These are phyloP conservation scores for Rhipidocladum racemiflorum DNA, from an alignment of 176 grass and related monocot genomes.

Conservation along the genomic window DNA sequence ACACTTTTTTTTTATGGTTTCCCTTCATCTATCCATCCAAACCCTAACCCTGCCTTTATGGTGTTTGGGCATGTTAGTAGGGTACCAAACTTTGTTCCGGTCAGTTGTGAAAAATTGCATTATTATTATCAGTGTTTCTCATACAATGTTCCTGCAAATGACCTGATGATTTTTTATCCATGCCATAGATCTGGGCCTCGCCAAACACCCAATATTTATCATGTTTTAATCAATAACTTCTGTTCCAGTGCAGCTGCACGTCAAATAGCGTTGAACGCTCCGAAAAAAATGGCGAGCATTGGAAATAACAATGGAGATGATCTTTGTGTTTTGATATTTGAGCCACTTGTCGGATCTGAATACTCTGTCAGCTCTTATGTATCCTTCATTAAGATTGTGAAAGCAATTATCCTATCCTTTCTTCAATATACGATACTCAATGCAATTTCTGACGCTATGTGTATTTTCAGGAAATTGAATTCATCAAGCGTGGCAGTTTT, in stretches of 20 bases:
- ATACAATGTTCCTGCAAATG: slow-evolving; percentile 16
- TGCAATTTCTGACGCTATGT: background rate
- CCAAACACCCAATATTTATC: background rate
- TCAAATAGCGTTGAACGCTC: slow-evolving; percentile 61
- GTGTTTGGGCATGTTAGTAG: background rate
- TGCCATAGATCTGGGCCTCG: background rate
- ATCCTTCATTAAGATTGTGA: background rate
- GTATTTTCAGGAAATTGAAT: slow-evolving; percentile 68
- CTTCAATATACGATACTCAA: background rate
- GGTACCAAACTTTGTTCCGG: background rate
- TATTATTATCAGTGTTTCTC: slow-evolving; percentile 1
- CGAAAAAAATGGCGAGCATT: slow-evolving; percentile 30
- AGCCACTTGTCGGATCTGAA: slow-evolving; percentile 61
- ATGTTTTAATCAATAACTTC: slow-evolving; percentile 30
- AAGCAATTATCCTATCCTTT: background rate
- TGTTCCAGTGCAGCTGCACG: slow-evolving; percentile 83
- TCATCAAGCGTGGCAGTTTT: slow-evolving; percentile 67
- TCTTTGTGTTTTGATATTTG: slow-evolving; percentile 72
- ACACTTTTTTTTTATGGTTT: background rate
- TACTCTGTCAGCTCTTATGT: slow-evolving; percentile 54
- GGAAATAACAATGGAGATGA: slow-evolving; percentile 43
- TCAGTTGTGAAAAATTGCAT: slow-evolving; percentile 1
- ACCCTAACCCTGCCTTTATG: background rate
- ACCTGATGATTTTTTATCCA: background rate
- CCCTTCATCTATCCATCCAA: background rate